These are phyloP conservation scores for Sesbania bispinosa DNA, from an alignment of 306 rosid genomes.

Conservation along the genomic window DNA sequence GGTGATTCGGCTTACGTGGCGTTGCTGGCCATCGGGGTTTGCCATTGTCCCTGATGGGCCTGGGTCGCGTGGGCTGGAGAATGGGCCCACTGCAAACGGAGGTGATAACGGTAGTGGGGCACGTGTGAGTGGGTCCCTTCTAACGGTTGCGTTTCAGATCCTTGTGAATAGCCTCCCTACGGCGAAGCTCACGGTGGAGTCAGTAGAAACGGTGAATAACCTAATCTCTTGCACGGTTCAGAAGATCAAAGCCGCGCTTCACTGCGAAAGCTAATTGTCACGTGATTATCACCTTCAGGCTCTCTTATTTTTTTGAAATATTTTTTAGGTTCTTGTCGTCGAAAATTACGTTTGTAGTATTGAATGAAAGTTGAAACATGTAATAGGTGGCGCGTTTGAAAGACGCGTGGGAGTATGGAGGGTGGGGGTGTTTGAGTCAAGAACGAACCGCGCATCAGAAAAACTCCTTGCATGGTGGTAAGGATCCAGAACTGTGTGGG, in stretches of 20 bases:
- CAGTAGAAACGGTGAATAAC: constrained; percentile 94
- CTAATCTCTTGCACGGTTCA: constrained; percentile 90
- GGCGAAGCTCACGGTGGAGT: constrained; percentile 88
- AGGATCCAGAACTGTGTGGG: constrained; percentile 13
- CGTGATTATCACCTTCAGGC: neutral
- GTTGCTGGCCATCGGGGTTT: constrained; percentile 72
- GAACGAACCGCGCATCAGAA: constrained; percentile 85
- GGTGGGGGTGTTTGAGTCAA: constrained; percentile 81
- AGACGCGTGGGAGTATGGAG: neutral
- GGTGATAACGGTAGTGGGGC: neutral
- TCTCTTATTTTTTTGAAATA: neutral
- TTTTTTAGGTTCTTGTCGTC: neutral
- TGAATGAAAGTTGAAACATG: neutral
- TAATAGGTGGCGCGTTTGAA: constrained; percentile 25
- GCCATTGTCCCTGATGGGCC: constrained; percentile 92
- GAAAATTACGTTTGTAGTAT: neutral
- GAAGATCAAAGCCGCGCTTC: constrained; percentile 89
- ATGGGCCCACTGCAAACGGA: neutral
- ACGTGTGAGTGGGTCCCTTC: constrained; percentile 68
- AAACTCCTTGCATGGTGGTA: constrained; percentile 65
- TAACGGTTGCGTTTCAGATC: constrained; percentile 94
- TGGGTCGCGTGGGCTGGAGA: constrained; percentile 38
- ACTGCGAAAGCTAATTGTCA: constrained; percentile 52
- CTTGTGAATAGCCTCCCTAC: constrained; percentile 90
- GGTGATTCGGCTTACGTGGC: constrained; percentile 98